These are phyloP conservation scores for Pseudozyma hubeiensis DNA, from an alignment of 1,284 basidiomycete species.

Conservation along the genomic window DNA sequence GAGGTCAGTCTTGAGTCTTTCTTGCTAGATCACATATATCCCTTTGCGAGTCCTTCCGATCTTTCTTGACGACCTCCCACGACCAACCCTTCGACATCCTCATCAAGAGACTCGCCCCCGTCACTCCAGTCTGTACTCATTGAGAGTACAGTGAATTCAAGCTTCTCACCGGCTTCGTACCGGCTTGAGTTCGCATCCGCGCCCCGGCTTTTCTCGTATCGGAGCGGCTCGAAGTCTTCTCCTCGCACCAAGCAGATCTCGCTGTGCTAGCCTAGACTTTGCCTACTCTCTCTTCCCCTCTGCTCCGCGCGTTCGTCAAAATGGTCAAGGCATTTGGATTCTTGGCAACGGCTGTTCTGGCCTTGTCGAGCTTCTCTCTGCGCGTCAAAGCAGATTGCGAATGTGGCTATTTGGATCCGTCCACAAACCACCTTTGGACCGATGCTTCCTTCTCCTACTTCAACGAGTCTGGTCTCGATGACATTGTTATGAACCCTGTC, in stretches of 20 bases:
- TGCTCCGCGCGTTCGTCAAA: background rate
- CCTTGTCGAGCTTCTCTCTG: slow-evolving; percentile 25
- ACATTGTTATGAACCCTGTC: slow-evolving; percentile 49
- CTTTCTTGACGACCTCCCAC: background rate
- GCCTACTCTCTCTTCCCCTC: background rate
- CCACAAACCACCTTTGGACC: slow-evolving; percentile 57
- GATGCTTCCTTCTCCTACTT: slow-evolving; percentile 60
- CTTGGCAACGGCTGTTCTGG: slow-evolving; percentile 27
- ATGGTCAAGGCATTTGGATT: slow-evolving; percentile 32
- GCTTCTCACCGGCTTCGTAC: slow-evolving; percentile 22
- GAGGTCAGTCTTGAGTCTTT: slow-evolving; percentile 3
- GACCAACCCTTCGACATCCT: background rate
- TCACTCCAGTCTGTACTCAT: background rate
- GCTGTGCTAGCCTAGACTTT: slow-evolving; percentile 10
- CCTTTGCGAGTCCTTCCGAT: background rate
- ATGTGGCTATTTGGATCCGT: slow-evolving; percentile 59
- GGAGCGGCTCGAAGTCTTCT: background rate
- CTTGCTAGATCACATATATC: slow-evolving; percentile 26
- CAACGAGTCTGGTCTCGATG: slow-evolving; percentile 54
- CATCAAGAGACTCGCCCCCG: slow-evolving; percentile 8
- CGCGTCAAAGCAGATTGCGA: slow-evolving; percentile 45
- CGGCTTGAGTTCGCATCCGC: slow-evolving; percentile 1
- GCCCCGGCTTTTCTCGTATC: background rate
- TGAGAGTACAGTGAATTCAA: slow-evolving; percentile 19
- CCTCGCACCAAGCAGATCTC: background rate